Conservation (phyloP, 805 yeast genomes). For the Candida verbasci region DNA sequence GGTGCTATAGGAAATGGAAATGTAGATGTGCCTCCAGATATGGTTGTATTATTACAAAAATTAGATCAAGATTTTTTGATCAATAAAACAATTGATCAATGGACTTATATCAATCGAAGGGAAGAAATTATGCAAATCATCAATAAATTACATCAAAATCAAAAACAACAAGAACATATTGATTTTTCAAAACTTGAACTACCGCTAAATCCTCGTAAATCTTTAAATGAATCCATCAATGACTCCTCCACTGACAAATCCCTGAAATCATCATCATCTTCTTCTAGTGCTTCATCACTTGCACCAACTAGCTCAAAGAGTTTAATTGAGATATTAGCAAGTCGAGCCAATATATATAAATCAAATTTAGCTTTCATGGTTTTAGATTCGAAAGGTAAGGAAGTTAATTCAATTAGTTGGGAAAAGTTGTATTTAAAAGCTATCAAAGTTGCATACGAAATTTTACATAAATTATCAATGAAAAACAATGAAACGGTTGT, state of each 20-base stretch:
- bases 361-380: slow-evolving; percentile 64
- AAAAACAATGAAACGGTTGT: slow-evolving; percentile 82
- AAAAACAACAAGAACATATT: slow-evolving; percentile 17
- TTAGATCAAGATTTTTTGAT: slow-evolving; percentile 40
- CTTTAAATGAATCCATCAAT: slow-evolving; percentile 6
- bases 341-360: slow-evolving; percentile 62
- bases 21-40: slow-evolving; percentile 41
- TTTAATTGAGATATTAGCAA: slow-evolving; percentile 67
- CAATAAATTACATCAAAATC: slow-evolving; percentile 30
- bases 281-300: neutral
- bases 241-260: slow-evolving; percentile 7
- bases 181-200: slow-evolving; percentile 42
- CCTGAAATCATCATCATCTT: slow-evolving; percentile 12
- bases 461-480: slow-evolving; percentile 65
- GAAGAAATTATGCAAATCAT: slow-evolving; percentile 41
- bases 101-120: slow-evolving; percentile 42
- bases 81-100: slow-evolving; percentile 39
- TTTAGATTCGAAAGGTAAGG: slow-evolving; percentile 79
- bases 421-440: slow-evolving; percentile 79
- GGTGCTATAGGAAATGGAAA: slow-evolving; percentile 10
- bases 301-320: slow-evolving; percentile 24
- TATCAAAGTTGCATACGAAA: slow-evolving; percentile 82
- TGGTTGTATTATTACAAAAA: slow-evolving; percentile 37
- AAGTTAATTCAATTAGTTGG: slow-evolving; percentile 75
- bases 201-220: slow-evolving; percentile 61